Base-by-base conservation (phyloP, 2,329 filamentous ascomycete species). In the Hypoxylon sp. region DNA sequence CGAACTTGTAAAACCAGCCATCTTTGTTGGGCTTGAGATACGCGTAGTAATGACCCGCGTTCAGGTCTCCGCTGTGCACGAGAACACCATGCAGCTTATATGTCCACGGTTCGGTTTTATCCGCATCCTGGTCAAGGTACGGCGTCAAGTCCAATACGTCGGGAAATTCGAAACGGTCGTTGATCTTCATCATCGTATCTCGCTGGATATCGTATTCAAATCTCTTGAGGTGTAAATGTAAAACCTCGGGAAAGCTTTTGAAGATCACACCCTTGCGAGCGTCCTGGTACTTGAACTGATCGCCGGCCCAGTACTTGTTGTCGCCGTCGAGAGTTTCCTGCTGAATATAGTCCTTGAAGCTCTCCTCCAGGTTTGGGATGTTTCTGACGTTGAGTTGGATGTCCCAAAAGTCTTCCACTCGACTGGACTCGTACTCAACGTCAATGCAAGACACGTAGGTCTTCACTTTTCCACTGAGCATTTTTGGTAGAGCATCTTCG, bases 401-500 rank as follows among this genome's bases (percentile, higher is more conserved):
- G 76, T 99, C 95, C 95, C 95, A 99, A 77, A 97, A 99, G 72
- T 99, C 96, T 78, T 99, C 95, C 69, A 95, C 88, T 65, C 94
- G 88, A 65, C 94, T 97, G 20, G 93, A 97, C 80, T 98, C 94
- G 80, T 97, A 99, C 73, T 97, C 90, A 65, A 99, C 96, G 77
- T 99, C 95, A 77, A 99, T 97, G 81, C 96, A 99, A 20, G 92
- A 96, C 68, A 99, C 96, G 78, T 98, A 99, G 0, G 95, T 99
- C 81, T 98, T 98, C 78, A 96, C 94, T 79, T 98, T 98, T 59
- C 95, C 96, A 61, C 95, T 94, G 73, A 99, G 98, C 82, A 99
- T 91, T 65, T 91, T 89, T 1, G 94, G 89, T 7, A 99, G 83
- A 1, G 93, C 91, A 70, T 94, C 96, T 75, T 98, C 92, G 11